Percentiles rank a stretch among this genome's conserved stretches.
Conservation (phyloP, 306 rosid species). For the Ceratonia siliqua region DNA sequence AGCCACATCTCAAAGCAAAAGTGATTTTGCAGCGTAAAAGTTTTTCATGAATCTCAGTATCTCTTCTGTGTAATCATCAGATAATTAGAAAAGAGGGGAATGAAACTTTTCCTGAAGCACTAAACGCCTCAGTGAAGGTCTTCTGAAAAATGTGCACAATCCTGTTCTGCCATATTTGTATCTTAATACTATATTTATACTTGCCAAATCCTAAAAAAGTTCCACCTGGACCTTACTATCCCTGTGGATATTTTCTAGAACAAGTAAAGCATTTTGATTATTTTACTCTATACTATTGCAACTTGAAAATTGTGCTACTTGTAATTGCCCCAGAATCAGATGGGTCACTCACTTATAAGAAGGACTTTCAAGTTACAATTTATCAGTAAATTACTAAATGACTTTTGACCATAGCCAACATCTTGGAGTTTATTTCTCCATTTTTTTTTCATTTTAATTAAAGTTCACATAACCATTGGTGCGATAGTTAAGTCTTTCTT, state of each 20-base stretch:
- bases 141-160: too few species aligned
- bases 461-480: neutral
- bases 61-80: neutral
- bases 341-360: neutral
- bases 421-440: neutral
- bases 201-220: neutral
- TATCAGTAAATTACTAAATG: neutral
- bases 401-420: neutral
- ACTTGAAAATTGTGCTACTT: neutral
- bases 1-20: neutral
- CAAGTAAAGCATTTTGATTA: neutral
- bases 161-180: too few species aligned
- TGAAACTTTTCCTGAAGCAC: too few species aligned
- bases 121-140: too few species aligned
- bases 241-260: neutral
- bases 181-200: too few species aligned
- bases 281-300: neutral
- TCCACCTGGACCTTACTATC: neutral
- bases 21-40: neutral
- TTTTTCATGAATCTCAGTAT: neutral
- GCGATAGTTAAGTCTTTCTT: neutral
- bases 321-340: neutral
- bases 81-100: neutral
- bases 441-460: neutral
- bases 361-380: neutral